phyloP scores from a whole-genome alignment of 1,284 basidiomycete species.

The Malassezia obtusa region DNA sequence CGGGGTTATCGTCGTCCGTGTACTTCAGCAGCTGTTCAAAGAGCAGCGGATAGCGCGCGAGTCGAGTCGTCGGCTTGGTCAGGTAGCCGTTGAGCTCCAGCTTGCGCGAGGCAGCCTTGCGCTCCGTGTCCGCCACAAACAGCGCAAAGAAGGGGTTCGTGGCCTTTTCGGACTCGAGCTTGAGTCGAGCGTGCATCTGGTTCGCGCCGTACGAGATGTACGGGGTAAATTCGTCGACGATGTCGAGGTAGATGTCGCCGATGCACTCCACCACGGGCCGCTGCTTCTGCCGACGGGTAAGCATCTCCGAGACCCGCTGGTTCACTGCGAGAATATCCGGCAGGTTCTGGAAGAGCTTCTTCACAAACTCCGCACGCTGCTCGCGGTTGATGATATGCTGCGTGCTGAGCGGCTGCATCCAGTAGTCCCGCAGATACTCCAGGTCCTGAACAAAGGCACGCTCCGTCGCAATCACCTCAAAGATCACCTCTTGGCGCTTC shows the following conservation, averaged over 20 bases:
- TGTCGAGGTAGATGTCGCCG: constrained; percentile 81
- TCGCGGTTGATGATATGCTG: constrained; percentile 67
- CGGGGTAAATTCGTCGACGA: constrained; percentile 74
- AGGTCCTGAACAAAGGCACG: constrained; percentile 93
- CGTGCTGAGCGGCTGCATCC: constrained; percentile 73
- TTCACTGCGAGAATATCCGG: constrained; percentile 88
- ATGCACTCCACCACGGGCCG: constrained; percentile 84
- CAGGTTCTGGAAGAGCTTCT: constrained; percentile 97
- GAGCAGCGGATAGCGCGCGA: constrained; percentile 88
- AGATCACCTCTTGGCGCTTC: constrained; percentile 95
- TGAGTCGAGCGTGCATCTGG: constrained; percentile 94
- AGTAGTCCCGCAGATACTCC: constrained; percentile 86
- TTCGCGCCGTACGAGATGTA: constrained; percentile 94
- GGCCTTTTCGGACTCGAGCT: constrained; percentile 96
- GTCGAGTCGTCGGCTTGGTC: constrained; percentile 88
- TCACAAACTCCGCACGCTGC: constrained; percentile 74
- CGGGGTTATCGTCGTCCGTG: constrained; percentile 79
- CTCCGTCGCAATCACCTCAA: constrained; percentile 97
- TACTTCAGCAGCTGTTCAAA: constrained; percentile 87
- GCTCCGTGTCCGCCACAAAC: constrained; percentile 77
- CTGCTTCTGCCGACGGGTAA: constrained; percentile 88
- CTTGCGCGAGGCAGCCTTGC: constrained; percentile 86
- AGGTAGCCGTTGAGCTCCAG: constrained; percentile 95
- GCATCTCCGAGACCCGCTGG: constrained; percentile 74
- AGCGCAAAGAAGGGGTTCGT: constrained; percentile 84